Conservation (phyloP, 164 flowering plant species). For the Nelumbo lutea region DNA sequence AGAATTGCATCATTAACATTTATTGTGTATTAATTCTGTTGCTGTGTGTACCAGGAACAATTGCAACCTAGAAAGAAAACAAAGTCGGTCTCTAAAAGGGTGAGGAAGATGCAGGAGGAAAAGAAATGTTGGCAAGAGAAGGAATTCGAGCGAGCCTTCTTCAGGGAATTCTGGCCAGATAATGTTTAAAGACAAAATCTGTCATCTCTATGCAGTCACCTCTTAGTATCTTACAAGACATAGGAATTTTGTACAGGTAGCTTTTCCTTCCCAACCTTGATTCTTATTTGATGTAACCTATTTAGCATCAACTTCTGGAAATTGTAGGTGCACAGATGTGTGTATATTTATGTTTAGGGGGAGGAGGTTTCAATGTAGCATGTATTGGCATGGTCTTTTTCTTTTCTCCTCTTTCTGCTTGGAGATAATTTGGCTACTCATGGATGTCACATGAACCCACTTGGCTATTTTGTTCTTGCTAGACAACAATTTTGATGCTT, state of each 20-base stretch:
- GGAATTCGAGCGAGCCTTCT: slow-evolving; percentile 71
- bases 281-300: not conserved
- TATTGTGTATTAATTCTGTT: not conserved
- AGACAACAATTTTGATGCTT: too few relatives aligned
- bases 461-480: too few relatives aligned
- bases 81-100: slow-evolving; percentile 50
- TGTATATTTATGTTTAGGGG: too few relatives aligned
- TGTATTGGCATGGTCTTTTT: too few relatives aligned
- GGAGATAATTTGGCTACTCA: too few relatives aligned
- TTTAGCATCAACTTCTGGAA: not conserved
- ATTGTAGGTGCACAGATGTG: too few relatives aligned
- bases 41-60: slow-evolving; percentile 27
- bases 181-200: slow-evolving; percentile 52
- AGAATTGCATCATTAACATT: not conserved
- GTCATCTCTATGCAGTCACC: not conserved
- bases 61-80: slow-evolving; percentile 29
- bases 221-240: not conserved
- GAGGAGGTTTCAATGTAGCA: too few relatives aligned
- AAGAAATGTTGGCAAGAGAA: slow-evolving; percentile 61
- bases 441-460: too few relatives aligned
- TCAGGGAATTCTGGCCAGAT: slow-evolving; percentile 91
- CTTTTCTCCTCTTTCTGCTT: too few relatives aligned
- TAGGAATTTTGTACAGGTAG: slow-evolving; percentile 8
- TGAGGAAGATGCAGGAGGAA: slow-evolving; percentile 54
- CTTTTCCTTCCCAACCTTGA: not conserved